Conservation (phyloP, 495 filamentous ascomycete species). For the Aspergillus ostianus region DNA sequence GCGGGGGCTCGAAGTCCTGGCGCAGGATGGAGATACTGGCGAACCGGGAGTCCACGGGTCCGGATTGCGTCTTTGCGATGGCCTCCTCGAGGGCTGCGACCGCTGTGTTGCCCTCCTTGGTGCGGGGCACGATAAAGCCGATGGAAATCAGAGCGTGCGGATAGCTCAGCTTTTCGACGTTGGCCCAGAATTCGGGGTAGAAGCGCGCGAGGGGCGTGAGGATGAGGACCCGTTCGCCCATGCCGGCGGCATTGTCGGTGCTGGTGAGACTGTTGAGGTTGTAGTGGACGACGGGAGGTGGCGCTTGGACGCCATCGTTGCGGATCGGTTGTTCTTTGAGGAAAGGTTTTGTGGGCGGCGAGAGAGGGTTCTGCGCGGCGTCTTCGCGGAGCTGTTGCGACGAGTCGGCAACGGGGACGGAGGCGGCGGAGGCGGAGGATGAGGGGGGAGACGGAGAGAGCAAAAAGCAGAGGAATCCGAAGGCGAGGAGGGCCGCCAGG, state of each 20-base stretch:
- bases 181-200: constrained; percentile 94
- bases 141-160: constrained; percentile 92
- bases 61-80: constrained; percentile 78
- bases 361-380: constrained; percentile 71
- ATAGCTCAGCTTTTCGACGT: constrained; percentile 78
- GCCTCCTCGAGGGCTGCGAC: constrained; percentile 78
- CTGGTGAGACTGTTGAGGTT: constrained; percentile 90
- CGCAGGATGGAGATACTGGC: constrained; percentile 88
- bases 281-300: constrained; percentile 92
- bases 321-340: constrained; percentile 58
- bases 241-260: constrained; percentile 66
- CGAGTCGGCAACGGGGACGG: constrained; percentile 19
- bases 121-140: constrained; percentile 95
- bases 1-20: constrained; percentile 87
- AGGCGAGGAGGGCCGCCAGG: constrained; percentile 56
- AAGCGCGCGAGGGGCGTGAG: constrained; percentile 91
- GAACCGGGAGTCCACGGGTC: constrained; percentile 77
- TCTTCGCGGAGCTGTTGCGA: constrained; percentile 51
- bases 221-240: constrained; percentile 84
- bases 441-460: constrained; percentile 47
- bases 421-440: constrained; percentile 28
- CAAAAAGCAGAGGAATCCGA: constrained; percentile 67
- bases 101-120: constrained; percentile 80
- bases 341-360: constrained; percentile 82
- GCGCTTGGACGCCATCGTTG: constrained; percentile 54